A percentile compares a stretch with the other conserved stretches of the same genome.
These are phyloP conservation scores for Fusarium clavum DNA, from an alignment of 2,329 filamentous ascomycete genomes.

Conservation along the genomic window DNA sequence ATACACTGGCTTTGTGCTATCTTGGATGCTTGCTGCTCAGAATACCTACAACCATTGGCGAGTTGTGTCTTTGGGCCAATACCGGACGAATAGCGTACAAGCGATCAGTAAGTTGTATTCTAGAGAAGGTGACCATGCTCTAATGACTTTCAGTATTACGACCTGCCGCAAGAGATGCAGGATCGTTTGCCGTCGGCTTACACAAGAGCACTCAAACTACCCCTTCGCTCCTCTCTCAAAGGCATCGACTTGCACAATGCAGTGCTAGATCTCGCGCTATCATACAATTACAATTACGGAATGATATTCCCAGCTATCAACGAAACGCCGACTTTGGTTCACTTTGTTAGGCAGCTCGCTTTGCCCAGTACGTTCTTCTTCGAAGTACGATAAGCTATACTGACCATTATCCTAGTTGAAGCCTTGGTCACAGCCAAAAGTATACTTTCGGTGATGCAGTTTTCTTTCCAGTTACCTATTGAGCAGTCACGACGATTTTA, in stretches of 20 bases:
- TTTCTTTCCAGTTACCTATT: constrained; percentile 64
- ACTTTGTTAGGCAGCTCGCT: constrained; percentile 76
- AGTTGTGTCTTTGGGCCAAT: constrained; percentile 76
- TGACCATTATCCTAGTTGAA: constrained; percentile 65
- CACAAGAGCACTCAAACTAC: constrained; percentile 67
- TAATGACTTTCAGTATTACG: constrained; percentile 57
- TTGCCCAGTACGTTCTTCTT: constrained; percentile 71
- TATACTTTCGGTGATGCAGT: constrained; percentile 65
- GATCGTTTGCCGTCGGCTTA: constrained; percentile 72
- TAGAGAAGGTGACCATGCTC: not conserved
- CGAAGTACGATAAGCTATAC: constrained; percentile 5
- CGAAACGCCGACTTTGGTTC: constrained; percentile 72
- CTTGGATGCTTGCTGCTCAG: constrained; percentile 80
- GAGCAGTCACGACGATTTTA: constrained; percentile 58
- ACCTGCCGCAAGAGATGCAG: constrained; percentile 73
- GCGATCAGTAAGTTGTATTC: constrained; percentile 65
- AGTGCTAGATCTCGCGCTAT: constrained; percentile 70
- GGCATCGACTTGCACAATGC: constrained; percentile 72
- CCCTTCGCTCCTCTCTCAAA: constrained; percentile 55
- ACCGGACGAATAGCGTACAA: constrained; percentile 78
- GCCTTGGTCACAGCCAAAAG: constrained; percentile 47
- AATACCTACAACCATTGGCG: constrained; percentile 79
- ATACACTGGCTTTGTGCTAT: constrained; percentile 84
- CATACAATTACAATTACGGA: constrained; percentile 75
- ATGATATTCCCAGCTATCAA: constrained; percentile 81